Evolutionary conservation across 169 alveolate genomes (phyloP), one percentile per base, ranked within the genome.

Genomic region (Babesia microti): DNA sequence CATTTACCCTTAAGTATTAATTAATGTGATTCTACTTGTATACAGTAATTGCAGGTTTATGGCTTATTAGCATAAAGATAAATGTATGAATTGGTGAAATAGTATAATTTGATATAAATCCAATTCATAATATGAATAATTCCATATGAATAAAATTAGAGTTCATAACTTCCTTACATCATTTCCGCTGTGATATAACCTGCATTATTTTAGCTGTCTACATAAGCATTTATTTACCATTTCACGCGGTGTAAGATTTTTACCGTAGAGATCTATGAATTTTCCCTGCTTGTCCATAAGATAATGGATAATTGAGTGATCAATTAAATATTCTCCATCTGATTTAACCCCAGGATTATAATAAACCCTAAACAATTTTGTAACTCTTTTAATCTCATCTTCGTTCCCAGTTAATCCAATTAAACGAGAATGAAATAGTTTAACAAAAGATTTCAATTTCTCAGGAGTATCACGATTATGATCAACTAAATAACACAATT

Each of bases 281-380:
- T 79, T 70, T n/a, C 93, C 93, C 32, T 83, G 55, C 33, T 55
- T 61, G 44, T 81, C 79, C 39, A 85, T 49, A 50, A 85, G 68
- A 42, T 85, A 85, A 36, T 85, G 93, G 6, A 85, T 85, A 26
- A 85, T 85, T 5, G 93, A 85, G 54, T 85, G 91, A 53, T 86
- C 93, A 23, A 86, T 81, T 33, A 86, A 65, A 48, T 86, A 86
- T 48, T 86, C 74, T 32, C 53, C 49, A 11, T 61, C 74, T 1
- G 74, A 57, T 9, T n/a, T 54, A 23, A 61, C 53, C 35, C 74
- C 74, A 36, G 40, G 67, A 44, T 75, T 75, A 37, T 68, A 75
- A 19, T 75, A 75, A 14, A 75, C 85, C 32, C 85, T 61, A 52
- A 68, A 75, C 59, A 58, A 43, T 39, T 68, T 75, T 6, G 85